Evolutionary conservation across 2,329 filamentous ascomycete genomes (phyloP).

Genomic region (Arachnopeziza araneosa): DNA sequence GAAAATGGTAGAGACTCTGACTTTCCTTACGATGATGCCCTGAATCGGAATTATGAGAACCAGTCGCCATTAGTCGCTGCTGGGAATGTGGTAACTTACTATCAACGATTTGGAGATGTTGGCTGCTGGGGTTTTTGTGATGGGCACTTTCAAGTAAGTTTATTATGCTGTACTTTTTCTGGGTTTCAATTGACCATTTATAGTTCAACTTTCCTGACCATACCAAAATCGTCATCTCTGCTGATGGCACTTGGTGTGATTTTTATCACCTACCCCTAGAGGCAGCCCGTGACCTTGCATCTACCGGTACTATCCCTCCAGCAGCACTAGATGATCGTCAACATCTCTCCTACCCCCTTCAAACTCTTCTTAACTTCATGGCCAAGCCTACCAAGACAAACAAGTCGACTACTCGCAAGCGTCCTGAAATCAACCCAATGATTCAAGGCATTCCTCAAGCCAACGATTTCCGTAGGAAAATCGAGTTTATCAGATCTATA

Average conservation of each 20-base stretch:
- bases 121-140: slow-evolving; percentile 78
- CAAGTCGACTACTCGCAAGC: slow-evolving; percentile 44
- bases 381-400: slow-evolving; percentile 42
- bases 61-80: slow-evolving; percentile 28
- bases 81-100: slow-evolving; percentile 66
- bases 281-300: slow-evolving; percentile 59
- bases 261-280: slow-evolving; percentile 72
- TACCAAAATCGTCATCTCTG: slow-evolving; percentile 75
- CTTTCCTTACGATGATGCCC: slow-evolving; percentile 42
- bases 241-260: slow-evolving; percentile 68
- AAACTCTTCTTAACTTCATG: slow-evolving; percentile 65
- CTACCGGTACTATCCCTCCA: slow-evolving; percentile 61
- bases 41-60: slow-evolving; percentile 17
- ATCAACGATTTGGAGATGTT: slow-evolving; percentile 75
- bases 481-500: slow-evolving; percentile 64
- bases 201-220: slow-evolving; percentile 86
- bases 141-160: slow-evolving; percentile 65
- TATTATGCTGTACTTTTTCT: not conserved
- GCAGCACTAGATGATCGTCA: slow-evolving; percentile 66
- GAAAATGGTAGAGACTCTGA: slow-evolving; percentile 68
- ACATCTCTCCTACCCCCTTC: slow-evolving; percentile 65
- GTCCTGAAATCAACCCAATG: slow-evolving; percentile 55
- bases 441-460: slow-evolving; percentile 61
- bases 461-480: slow-evolving; percentile 69
- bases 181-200: slow-evolving; percentile 13